Conservation (phyloP, 805 yeast species). For the Scheffersomyces spartinae region DNA sequence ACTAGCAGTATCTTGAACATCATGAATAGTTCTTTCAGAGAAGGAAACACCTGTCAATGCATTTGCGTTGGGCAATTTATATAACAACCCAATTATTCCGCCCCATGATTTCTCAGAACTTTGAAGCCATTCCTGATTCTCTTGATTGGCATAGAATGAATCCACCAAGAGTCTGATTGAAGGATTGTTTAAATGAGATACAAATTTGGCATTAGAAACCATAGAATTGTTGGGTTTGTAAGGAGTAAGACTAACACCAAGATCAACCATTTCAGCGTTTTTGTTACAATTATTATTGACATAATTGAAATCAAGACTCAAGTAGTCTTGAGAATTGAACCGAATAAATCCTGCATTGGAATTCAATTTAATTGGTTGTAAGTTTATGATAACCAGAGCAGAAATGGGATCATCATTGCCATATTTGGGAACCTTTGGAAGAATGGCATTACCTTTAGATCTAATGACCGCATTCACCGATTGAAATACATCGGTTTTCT, state of each 20-base stretch:
- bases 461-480: constrained; percentile 17
- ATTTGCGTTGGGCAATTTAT: constrained; percentile 9
- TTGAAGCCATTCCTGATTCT: constrained; percentile 28
- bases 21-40: constrained; percentile 17
- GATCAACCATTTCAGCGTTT: constrained; percentile 27
- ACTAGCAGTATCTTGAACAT: constrained; percentile 16
- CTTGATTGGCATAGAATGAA: constrained; percentile 17
- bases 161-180: constrained; percentile 24
- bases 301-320: constrained; percentile 25
- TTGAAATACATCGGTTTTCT: constrained; percentile 22
- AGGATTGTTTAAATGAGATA: constrained; percentile 27
- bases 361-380: constrained; percentile 20
- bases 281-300: constrained; percentile 29
- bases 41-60: constrained; percentile 22
- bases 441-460: constrained; percentile 16
- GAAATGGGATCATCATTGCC: constrained; percentile 24
- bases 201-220: constrained; percentile 17
- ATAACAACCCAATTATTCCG: constrained; percentile 25
- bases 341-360: constrained; percentile 22
- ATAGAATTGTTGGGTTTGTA: constrained; percentile 32
- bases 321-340: constrained; percentile 25
- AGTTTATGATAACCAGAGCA: constrained; percentile 25
- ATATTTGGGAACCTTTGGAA: constrained; percentile 16
- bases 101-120: constrained; percentile 18
- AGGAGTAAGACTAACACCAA: constrained; percentile 30